Conservation (phyloP, 2,329 filamentous ascomycete genomes). For the Beauveria bassiana region DNA sequence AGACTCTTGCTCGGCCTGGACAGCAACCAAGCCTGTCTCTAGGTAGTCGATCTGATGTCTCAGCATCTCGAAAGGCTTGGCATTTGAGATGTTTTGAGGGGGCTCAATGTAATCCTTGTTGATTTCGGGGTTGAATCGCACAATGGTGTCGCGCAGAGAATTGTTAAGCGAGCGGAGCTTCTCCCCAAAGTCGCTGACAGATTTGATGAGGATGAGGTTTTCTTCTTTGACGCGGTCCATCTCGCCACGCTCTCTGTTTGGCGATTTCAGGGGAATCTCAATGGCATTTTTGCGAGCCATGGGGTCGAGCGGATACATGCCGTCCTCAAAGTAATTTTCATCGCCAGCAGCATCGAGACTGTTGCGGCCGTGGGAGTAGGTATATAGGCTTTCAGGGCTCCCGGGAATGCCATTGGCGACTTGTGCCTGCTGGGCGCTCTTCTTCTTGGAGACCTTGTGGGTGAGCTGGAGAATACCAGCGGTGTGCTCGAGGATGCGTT, state of each 20-base stretch:
- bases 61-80: slow-evolving; percentile 40
- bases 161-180: slow-evolving; percentile 62
- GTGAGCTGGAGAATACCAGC: slow-evolving; percentile 88
- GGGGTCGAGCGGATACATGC: slow-evolving; percentile 60
- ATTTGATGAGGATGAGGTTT: slow-evolving; percentile 25
- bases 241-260: slow-evolving; percentile 35
- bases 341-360: slow-evolving; percentile 48
- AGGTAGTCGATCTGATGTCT: slow-evolving; percentile 61
- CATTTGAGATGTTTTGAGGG: slow-evolving; percentile 24
- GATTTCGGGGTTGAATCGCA: slow-evolving; percentile 51
- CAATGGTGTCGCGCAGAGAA: slow-evolving; percentile 58
- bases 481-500: slow-evolving; percentile 76
- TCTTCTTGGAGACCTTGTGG: slow-evolving; percentile 65
- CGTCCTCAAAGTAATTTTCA: slow-evolving; percentile 68
- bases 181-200: slow-evolving; percentile 54
- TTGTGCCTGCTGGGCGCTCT: slow-evolving; percentile 33
- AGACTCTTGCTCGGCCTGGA: slow-evolving; percentile 50
- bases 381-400: slow-evolving; percentile 70
- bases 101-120: slow-evolving; percentile 39
- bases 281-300: slow-evolving; percentile 35
- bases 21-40: slow-evolving; percentile 53
- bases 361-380: slow-evolving; percentile 54
- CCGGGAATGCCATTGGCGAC: slow-evolving; percentile 55
- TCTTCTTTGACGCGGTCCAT: slow-evolving; percentile 10
- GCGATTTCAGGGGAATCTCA: slow-evolving; percentile 53